These are phyloP conservation scores for Cucumis hystrix DNA, from an alignment of 306 rosid genomes.

Conservation along the genomic window DNA sequence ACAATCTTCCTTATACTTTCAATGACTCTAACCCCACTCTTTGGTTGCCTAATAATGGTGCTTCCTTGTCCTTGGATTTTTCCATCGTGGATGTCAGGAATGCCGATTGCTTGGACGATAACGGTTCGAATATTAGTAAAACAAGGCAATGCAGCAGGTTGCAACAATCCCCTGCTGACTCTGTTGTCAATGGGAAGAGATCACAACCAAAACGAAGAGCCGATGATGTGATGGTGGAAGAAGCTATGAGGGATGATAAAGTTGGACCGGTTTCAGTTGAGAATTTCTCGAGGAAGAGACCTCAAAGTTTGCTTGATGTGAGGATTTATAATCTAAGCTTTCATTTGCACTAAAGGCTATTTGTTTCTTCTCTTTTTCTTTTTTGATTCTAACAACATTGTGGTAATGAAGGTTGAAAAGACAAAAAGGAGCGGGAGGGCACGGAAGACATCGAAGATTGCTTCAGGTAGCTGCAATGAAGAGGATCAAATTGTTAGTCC, in stretches of 20 bases:
- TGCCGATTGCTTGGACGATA: slow-evolving; percentile 15
- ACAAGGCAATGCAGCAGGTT: slow-evolving; percentile 21
- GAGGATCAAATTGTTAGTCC: slow-evolving; percentile 23
- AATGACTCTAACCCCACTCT: slow-evolving; percentile 10
- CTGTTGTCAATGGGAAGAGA: slow-evolving; percentile 7
- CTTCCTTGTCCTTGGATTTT: slow-evolving; percentile 14
- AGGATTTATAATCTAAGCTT: neutral
- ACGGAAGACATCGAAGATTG: slow-evolving; percentile 30
- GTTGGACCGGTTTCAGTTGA: neutral
- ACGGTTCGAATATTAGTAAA: slow-evolving; percentile 20
- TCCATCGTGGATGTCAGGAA: slow-evolving; percentile 17
- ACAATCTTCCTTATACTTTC: slow-evolving; percentile 5
- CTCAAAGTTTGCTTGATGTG: slow-evolving; percentile 38
- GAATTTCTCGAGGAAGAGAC: slow-evolving; percentile 37
- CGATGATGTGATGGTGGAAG: slow-evolving; percentile 12
- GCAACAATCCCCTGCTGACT: neutral
- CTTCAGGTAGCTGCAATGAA: slow-evolving; percentile 23
- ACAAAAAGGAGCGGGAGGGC: slow-evolving; percentile 32
- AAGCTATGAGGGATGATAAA: slow-evolving; percentile 18
- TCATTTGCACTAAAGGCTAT: neutral
- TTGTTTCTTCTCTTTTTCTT: neutral
- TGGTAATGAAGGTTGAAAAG: slow-evolving; percentile 25
- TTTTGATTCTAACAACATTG: neutral
- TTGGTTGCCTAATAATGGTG: slow-evolving; percentile 21
- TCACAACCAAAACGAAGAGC: slow-evolving; percentile 10